Evolutionary conservation across 1,139 yeast species (phyloP), one percentile per base, ranked within the genome.

Genomic region (Nakaseomyces kungkrabaensis): DNA sequence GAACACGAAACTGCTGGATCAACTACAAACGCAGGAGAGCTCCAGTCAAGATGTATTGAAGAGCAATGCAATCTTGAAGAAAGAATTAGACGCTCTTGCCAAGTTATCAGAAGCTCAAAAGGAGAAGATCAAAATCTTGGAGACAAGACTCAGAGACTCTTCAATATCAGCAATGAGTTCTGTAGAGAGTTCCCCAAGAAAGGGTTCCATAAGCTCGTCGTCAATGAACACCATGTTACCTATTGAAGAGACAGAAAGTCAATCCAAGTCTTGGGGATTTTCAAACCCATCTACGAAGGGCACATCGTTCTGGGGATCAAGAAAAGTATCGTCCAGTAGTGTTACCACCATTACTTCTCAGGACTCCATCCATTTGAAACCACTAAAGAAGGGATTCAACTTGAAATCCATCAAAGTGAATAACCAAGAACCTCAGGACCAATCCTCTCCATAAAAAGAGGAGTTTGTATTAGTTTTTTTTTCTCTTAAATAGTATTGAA

Each of bases 1-100:
- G 59, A 59, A 59, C 48, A 27, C 46, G 17, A 54, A 50, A 34
- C 51, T 59, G n/a, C 37, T 59, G 27, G 54, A 54, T 7, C 62
- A 58, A 48, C 49, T 59, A 25, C 53, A 58, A 22, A 36, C 46
- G 2, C 58, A 58, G 37, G 59, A 58, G 42, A 46, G 49, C 36
- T 50, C 56, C 24, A 48, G 56, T 27, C 49, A 52, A 43, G 52
- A 51, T 2, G 45, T 59, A n/a, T 40, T 57, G 10, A 50, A 53
- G 1, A 44, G 52, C 11, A 58, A 56, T 42, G 52, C 58, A 5
- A 36, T 51, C 10, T 41, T 59, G 34, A 52, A 53, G 40, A 50
- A 50, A 29, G 58, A 58, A 32, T 26, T 56, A 5, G 55, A 53
- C 17, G 48, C 52, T 26, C 49, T 52, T 48, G 46, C 48, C 27